Conservation (phyloP, 352 stramenopile genomes). For the Blastocystis sp. region DNA sequence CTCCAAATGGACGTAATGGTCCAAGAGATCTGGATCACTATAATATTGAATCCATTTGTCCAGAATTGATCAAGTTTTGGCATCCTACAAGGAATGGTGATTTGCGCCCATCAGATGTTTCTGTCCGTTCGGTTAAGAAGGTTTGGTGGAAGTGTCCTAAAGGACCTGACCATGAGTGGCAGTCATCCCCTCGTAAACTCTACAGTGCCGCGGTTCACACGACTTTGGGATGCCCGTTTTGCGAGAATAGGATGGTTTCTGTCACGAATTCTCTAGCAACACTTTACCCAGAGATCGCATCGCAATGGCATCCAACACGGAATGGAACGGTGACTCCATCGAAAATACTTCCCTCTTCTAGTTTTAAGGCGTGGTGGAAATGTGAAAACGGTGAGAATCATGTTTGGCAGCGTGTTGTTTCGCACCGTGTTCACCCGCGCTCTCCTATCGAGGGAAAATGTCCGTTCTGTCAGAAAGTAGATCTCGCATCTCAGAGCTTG, state of each 20-base stretch:
- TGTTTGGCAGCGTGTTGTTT: neutral
- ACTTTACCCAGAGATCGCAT: constrained; percentile 37
- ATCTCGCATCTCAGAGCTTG: neutral
- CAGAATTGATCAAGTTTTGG: constrained; percentile 49
- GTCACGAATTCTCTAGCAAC: constrained; percentile 35
- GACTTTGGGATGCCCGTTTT: neutral
- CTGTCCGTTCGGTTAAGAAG: neutral
- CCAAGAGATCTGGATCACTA: neutral
- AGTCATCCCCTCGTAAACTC: neutral
- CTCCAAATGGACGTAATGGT: neutral
- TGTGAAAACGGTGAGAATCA: constrained; percentile 41
- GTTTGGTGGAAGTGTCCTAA: constrained; percentile 51
- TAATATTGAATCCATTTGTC: constrained; percentile 38
- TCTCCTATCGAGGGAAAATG: constrained; percentile 31
- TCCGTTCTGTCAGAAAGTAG: constrained; percentile 9
- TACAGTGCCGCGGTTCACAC: neutral
- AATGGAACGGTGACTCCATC: neutral
- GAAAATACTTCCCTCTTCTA: neutral
- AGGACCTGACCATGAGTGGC: constrained; percentile 40
- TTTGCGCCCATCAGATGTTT: neutral
- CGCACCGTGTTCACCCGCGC: neutral
- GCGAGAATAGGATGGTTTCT: constrained; percentile 17
- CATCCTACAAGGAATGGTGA: constrained; percentile 21
- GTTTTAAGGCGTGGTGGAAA: constrained; percentile 40
- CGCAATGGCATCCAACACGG: constrained; percentile 43